Percentiles rank a stretch among this genome's conserved stretches.
Evolutionary conservation across 2,329 filamentous ascomycete genomes (phyloP).

Genomic region (Fusarium mundagurra): DNA sequence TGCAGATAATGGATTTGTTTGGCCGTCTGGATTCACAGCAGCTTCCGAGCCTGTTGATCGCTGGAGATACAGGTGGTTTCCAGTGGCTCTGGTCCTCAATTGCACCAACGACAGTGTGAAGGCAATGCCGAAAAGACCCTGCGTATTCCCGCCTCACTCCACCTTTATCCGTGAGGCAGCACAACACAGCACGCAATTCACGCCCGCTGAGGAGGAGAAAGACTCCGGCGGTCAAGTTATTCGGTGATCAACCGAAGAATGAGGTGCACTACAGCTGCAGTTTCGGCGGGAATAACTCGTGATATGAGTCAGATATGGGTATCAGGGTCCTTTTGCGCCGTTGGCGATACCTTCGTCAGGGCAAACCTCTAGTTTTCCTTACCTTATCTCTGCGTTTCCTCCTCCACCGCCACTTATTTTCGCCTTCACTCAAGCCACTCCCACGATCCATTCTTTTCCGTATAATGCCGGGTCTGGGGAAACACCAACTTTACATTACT

Average conservation of each 20-base stretch:
- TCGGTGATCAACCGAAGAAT: conserved; percentile 14
- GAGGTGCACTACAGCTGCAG: too few species aligned
- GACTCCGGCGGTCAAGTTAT: conserved; percentile 27
- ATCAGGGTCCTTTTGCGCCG: conserved; percentile 19
- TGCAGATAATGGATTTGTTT: conserved; percentile 3
- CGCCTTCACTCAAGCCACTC: conserved; percentile 15
- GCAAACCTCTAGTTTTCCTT: conserved; percentile 1
- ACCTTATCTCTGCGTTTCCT: not conserved
- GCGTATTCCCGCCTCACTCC: conserved; percentile 30
- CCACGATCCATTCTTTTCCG: conserved; percentile 21
- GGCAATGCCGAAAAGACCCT: conserved; percentile 16
- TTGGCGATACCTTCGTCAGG: conserved; percentile 20
- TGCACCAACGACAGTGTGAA: conserved; percentile 7
- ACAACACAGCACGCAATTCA: conserved; percentile 6
- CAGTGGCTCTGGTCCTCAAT: conserved; percentile 8
- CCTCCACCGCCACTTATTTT: not conserved
- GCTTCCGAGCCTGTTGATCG: conserved; percentile 18
- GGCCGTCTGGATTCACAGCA: conserved; percentile 16
- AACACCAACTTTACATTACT: conserved; percentile 17
- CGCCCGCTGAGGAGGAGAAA: not conserved
- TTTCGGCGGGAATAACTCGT: not conserved
- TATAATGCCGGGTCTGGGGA: conserved; percentile 32
- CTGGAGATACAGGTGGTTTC: conserved; percentile 6
- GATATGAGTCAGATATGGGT: conserved; percentile 25
- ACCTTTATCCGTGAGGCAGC: conserved; percentile 23